Conservation (phyloP, 192 early-diverging fungal genomes). For the Entomortierella chlamydospora region DNA sequence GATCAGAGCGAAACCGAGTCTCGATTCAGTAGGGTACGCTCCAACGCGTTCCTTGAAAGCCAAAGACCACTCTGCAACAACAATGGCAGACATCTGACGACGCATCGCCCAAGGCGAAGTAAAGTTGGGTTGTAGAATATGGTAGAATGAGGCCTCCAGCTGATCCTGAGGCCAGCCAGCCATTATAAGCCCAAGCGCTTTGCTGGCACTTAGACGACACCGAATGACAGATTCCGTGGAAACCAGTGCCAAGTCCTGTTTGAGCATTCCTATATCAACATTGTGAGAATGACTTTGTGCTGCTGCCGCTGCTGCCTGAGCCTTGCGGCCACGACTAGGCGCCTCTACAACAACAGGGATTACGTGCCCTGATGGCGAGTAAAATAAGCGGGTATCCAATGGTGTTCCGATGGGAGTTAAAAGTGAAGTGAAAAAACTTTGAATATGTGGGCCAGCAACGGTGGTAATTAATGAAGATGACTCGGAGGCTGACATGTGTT, state of each 20-base stretch:
- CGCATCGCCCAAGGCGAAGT: slow-evolving; percentile 82
- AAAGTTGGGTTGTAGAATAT: slow-evolving; percentile 70
- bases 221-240: slow-evolving; percentile 80
- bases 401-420: slow-evolving; percentile 91
- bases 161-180: slow-evolving; percentile 65
- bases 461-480: slow-evolving; percentile 23
- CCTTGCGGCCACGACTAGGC: slow-evolving; percentile 37
- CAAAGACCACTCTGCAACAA: slow-evolving; percentile 85
- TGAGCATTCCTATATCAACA: slow-evolving; percentile 91
- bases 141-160: slow-evolving; percentile 61
- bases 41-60: slow-evolving; percentile 58
- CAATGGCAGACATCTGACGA: slow-evolving; percentile 77
- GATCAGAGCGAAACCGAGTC: slow-evolving; percentile 61
- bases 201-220: slow-evolving; percentile 81
- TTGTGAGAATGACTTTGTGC: slow-evolving; percentile 63
- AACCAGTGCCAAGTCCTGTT: slow-evolving; percentile 90
- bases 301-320: slow-evolving; percentile 30
- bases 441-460: slow-evolving; percentile 48
- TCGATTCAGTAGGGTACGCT: slow-evolving; percentile 36
- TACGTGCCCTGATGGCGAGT: slow-evolving; percentile 33
- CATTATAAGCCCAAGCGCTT: slow-evolving; percentile 82
- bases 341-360: slow-evolving; percentile 6
- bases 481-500: slow-evolving; percentile 12
- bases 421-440: slow-evolving; percentile 74
- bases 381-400: slow-evolving; percentile 68